Conservation (phyloP, 2,329 filamentous ascomycete genomes). For the Penicillium brevicompactum region DNA sequence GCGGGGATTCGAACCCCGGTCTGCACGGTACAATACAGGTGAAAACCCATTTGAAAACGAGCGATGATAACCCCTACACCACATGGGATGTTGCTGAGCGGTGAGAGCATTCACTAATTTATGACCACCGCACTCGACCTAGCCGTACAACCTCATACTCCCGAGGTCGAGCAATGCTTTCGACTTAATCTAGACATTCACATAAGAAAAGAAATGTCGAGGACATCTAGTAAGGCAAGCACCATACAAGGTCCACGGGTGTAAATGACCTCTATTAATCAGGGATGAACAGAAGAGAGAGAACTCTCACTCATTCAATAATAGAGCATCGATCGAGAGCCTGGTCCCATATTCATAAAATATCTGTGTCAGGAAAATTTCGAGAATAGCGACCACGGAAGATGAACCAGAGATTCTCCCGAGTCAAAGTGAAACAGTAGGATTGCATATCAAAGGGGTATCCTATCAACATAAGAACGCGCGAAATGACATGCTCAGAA, state of each 20-base stretch:
- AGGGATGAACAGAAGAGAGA: too few relatives aligned
- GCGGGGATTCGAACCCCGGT: not conserved
- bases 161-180: too few relatives aligned
- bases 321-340: too few relatives aligned
- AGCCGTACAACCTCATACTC: too few relatives aligned
- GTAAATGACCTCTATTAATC: too few relatives aligned
- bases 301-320: too few relatives aligned
- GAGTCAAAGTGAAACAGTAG: not conserved
- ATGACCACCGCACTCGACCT: not conserved
- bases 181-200: too few relatives aligned
- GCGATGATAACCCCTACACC: not conserved
- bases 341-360: too few relatives aligned
- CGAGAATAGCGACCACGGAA: not conserved
- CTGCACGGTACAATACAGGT: not conserved
- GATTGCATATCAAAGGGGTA: conserved; percentile 7
- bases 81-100: not conserved
- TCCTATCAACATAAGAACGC: not conserved
- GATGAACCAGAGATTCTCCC: not conserved
- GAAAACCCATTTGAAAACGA: not conserved
- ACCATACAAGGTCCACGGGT: too few relatives aligned
- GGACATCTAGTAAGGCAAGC: too few relatives aligned
- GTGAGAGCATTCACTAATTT: not conserved
- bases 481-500: not conserved
- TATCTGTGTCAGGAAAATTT: too few relatives aligned
- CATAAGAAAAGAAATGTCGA: too few relatives aligned